A percentile compares a stretch with the other conserved stretches of the same genome.
Conservation (phyloP, 805 yeast species). For the Lachancea lanzarotensis region DNA sequence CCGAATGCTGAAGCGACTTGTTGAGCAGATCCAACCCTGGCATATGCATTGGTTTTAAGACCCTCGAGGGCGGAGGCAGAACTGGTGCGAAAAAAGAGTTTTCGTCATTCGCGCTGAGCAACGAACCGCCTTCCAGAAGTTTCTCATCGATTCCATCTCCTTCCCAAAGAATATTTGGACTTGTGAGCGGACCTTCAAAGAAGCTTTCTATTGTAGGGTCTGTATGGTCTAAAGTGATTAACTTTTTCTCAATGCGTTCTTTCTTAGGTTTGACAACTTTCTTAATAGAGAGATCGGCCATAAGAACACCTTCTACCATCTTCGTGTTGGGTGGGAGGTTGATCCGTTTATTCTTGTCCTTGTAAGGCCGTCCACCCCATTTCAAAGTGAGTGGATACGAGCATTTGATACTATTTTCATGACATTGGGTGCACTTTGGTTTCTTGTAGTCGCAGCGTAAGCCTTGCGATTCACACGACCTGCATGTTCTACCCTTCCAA, state of each 20-base stretch:
- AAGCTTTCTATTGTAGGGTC: too few relatives aligned
- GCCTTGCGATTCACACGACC: slow-evolving; percentile 37
- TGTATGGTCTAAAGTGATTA: too few relatives aligned
- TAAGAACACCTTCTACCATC: slow-evolving; percentile 11
- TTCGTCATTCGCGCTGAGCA: too few relatives aligned
- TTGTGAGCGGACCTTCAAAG: too few relatives aligned
- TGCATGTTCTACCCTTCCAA: not conserved
- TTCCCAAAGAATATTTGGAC: too few relatives aligned
- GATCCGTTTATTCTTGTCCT: slow-evolving; percentile 10
- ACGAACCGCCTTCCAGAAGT: too few relatives aligned
- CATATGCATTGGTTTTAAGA: slow-evolving; percentile 1
- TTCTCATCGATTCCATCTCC: too few relatives aligned
- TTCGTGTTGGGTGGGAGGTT: slow-evolving; percentile 11
- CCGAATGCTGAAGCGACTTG: not conserved
- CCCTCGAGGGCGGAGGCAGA: not conserved
- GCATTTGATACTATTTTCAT: slow-evolving; percentile 22
- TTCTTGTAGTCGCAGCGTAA: slow-evolving; percentile 52
- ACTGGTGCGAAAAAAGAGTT: too few relatives aligned
- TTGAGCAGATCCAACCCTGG: not conserved
- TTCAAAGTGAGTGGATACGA: slow-evolving; percentile 1
- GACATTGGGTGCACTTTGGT: slow-evolving; percentile 56
- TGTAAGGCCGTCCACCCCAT: slow-evolving; percentile 19
- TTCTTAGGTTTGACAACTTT: too few relatives aligned
- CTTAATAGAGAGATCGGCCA: not conserved
- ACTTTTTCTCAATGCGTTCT: too few relatives aligned